Conservation (phyloP, 148 eudicot genomes). For the Camellia granthamiana region DNA sequence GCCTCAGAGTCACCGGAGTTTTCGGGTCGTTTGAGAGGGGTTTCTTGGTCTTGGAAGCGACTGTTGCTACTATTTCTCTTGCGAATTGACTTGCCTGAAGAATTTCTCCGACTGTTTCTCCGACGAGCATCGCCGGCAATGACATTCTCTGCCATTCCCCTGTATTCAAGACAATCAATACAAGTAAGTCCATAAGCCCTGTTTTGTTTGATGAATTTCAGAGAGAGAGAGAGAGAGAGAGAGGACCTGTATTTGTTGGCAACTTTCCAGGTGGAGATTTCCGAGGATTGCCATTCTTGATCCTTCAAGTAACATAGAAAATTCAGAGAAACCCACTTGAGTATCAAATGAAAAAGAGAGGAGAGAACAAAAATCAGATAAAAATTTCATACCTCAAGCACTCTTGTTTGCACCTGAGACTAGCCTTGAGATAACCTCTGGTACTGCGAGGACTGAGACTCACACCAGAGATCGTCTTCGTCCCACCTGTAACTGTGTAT, state of each 20-base stretch:
- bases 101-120: conserved; percentile 88
- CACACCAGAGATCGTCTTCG: conserved; percentile 55
- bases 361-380: too few species aligned
- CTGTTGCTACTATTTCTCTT: conserved; percentile 41
- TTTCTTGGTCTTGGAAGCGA: conserved; percentile 10
- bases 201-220: too few species aligned
- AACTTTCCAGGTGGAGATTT: conserved; percentile 76
- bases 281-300: conserved; percentile 44
- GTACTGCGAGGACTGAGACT: conserved; percentile 67
- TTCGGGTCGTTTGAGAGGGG: conserved; percentile 55
- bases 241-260: conserved; percentile 54
- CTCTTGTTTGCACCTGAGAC: conserved; percentile 82
- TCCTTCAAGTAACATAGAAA: conserved; percentile 27
- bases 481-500: conserved; percentile 79
- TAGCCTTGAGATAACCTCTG: conserved; percentile 55
- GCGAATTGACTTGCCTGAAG: conserved; percentile 68
- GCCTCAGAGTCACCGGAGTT: conserved; percentile 49
- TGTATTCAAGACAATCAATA: conserved; percentile 1
- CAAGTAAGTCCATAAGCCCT: too few species aligned
- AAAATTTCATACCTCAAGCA: conserved; percentile 63
- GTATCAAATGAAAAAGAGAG: neutral
- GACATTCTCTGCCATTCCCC: conserved; percentile 92
- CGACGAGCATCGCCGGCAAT: conserved; percentile 77
- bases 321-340: conserved; percentile 17
- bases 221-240: too few species aligned